Evolutionary conservation across 331 rosid genomes (phyloP).

Genomic region (Malus hybrid): DNA sequence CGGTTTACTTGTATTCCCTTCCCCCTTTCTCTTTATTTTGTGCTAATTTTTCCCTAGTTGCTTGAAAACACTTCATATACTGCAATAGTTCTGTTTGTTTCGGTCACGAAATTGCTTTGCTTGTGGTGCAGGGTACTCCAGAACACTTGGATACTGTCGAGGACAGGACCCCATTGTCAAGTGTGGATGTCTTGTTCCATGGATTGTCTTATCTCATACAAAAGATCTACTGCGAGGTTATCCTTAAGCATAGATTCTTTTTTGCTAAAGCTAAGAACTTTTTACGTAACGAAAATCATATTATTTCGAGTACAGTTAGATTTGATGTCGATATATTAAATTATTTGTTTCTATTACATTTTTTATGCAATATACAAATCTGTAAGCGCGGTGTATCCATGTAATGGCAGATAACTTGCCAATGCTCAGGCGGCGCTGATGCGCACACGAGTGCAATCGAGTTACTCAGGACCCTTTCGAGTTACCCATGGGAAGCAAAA

Average conservation of each 20-base stretch:
- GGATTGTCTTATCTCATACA: conserved; percentile 48
- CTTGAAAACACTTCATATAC: not conserved
- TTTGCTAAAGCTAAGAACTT: not conserved
- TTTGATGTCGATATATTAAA: not conserved
- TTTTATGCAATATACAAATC: not conserved
- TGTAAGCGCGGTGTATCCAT: not conserved
- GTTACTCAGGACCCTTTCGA: conserved; percentile 49
- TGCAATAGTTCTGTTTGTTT: not conserved
- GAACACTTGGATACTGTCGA: conserved; percentile 35
- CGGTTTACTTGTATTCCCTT: not conserved
- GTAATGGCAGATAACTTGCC: conserved; percentile 51
- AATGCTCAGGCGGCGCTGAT: conserved; percentile 60
- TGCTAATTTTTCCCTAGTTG: not conserved
- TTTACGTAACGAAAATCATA: not conserved
- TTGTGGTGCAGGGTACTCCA: conserved; percentile 36
- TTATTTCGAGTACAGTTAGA: not conserved
- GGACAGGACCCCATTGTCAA: conserved; percentile 29
- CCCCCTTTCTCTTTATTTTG: not conserved
- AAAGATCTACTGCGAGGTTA: conserved; percentile 68
- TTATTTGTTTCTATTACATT: no score
- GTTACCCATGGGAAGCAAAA: conserved; percentile 84
- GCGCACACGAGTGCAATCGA: conserved; percentile 61
- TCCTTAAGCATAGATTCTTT: not conserved
- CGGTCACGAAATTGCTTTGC: not conserved
- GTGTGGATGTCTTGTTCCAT: conserved; percentile 43